Evolutionary conservation across 2,329 filamentous ascomycete genomes (phyloP).

Genomic region (Cladophialophora immunda): DNA sequence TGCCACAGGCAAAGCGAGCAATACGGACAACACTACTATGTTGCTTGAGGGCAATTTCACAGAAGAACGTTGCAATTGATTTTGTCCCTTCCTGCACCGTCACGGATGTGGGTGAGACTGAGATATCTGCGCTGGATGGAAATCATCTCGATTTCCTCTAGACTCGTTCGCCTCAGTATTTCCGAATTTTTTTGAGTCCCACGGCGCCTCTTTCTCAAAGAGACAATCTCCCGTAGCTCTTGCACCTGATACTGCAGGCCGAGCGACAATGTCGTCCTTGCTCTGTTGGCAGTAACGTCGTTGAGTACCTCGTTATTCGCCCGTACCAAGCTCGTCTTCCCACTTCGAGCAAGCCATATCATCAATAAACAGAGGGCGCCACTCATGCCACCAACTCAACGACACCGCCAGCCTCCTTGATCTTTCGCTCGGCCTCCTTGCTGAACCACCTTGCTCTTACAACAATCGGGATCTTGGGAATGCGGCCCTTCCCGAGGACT

Average conservation of each 20-base stretch:
- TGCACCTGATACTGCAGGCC: neutral
- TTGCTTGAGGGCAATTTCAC: neutral
- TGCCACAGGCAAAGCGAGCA: neutral
- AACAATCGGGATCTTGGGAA: conserved; percentile 91
- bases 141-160: neutral
- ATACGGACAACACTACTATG: neutral
- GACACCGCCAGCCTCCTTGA: conserved; percentile 95
- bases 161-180: neutral
- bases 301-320: neutral
- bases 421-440: conserved; percentile 98
- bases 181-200: neutral
- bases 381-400: conserved; percentile 91
- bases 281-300: neutral
- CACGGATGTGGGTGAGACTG: neutral
- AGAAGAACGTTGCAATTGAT: neutral
- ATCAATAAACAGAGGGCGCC: conserved; percentile 23
- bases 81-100: neutral
- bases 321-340: neutral
- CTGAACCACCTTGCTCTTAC: conserved; percentile 95
- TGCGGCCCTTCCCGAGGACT: conserved; percentile 96
- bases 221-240: neutral
- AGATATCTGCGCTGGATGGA: neutral
- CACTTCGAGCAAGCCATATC: conserved; percentile 14
- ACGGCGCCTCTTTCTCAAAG: neutral
- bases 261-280: neutral